phyloP scores from a whole-genome alignment of 2,329 filamentous ascomycete species.

The Coniochaeta sp. region DNA sequence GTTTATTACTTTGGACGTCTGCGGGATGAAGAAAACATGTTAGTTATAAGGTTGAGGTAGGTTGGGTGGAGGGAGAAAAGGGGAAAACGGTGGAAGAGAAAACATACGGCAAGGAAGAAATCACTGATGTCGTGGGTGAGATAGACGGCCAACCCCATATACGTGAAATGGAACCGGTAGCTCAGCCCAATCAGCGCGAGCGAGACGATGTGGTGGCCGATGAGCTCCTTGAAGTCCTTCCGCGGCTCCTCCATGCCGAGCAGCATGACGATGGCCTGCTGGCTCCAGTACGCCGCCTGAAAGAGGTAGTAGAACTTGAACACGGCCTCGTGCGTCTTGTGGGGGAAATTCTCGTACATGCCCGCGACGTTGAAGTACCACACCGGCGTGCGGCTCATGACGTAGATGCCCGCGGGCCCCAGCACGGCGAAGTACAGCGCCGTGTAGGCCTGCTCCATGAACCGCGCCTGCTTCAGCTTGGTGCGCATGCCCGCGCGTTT shows the following conservation, averaged over 20 bases:
- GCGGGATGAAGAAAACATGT: too few species aligned
- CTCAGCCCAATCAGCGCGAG: slow-evolving; percentile 75
- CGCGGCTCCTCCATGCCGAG: slow-evolving; percentile 86
- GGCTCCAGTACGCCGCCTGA: slow-evolving; percentile 90
- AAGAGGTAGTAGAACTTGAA: slow-evolving; percentile 98
- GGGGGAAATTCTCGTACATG: slow-evolving; percentile 88
- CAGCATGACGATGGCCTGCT: slow-evolving; percentile 83
- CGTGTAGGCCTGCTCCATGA: slow-evolving; percentile 96
- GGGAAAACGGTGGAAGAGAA: neutral
- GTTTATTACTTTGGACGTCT: slow-evolving; percentile 89
- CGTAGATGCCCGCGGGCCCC: slow-evolving; percentile 77
- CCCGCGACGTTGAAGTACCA: slow-evolving; percentile 92
- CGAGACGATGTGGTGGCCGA: slow-evolving; percentile 86
- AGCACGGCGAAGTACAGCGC: slow-evolving; percentile 82
- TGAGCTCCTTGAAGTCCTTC: slow-evolving; percentile 92
- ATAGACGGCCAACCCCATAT: slow-evolving; percentile 89
- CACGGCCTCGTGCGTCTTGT: slow-evolving; percentile 67
- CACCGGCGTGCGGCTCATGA: slow-evolving; percentile 85
- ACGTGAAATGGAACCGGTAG: slow-evolving; percentile 95
- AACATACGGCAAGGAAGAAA: slow-evolving; percentile 83
- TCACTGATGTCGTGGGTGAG: slow-evolving; percentile 92
- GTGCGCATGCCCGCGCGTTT: slow-evolving; percentile 60
- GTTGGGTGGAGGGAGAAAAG: slow-evolving; percentile 7
- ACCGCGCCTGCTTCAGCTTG: slow-evolving; percentile 75
- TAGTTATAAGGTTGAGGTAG: too few species aligned